Conservation (phyloP, 148 eudicot genomes). For the Spergularia bocconei region DNA sequence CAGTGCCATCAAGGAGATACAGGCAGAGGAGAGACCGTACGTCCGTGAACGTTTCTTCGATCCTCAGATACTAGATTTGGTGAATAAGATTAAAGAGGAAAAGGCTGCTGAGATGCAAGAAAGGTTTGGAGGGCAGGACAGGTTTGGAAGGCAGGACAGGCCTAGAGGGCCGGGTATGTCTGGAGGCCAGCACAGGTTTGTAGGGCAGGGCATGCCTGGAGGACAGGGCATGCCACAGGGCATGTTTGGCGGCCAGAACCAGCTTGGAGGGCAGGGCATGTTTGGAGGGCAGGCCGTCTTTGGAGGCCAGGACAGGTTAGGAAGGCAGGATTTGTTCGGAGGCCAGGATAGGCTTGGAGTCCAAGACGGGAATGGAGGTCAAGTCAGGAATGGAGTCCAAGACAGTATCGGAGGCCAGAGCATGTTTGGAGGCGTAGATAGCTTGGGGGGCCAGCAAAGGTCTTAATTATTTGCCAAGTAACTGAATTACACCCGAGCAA, state of each 20-base stretch:
- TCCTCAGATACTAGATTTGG: conserved; percentile 39
- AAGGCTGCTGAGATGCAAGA: conserved; percentile 47
- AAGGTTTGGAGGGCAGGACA: conserved; percentile 21
- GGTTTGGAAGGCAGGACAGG: neutral
- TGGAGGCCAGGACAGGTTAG: neutral
- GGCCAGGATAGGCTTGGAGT: too few relatives aligned
- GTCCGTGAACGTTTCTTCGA: conserved; percentile 68
- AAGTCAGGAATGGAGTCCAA: too few relatives aligned
- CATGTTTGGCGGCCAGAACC: neutral
- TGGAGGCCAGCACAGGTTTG: neutral
- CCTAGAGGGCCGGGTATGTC: neutral
- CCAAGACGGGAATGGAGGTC: too few relatives aligned
- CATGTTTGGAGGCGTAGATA: too few relatives aligned
- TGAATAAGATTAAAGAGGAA: conserved; percentile 54
- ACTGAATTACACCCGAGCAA: too few relatives aligned
- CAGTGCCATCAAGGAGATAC: conserved; percentile 82
- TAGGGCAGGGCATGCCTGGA: neutral
- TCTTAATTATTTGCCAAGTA: too few relatives aligned
- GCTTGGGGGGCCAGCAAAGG: too few relatives aligned
- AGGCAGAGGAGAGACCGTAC: conserved; percentile 73
- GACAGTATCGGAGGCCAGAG: too few relatives aligned
- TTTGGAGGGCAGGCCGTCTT: neutral
- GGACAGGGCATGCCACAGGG: conserved; percentile 23
- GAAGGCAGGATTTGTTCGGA: neutral
- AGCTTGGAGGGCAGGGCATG: neutral